Evolutionary conservation across 768 basidiomycete species (phyloP), one percentile per base, ranked within the genome.

Genomic region (Phlebiopsis flavidoalba): DNA sequence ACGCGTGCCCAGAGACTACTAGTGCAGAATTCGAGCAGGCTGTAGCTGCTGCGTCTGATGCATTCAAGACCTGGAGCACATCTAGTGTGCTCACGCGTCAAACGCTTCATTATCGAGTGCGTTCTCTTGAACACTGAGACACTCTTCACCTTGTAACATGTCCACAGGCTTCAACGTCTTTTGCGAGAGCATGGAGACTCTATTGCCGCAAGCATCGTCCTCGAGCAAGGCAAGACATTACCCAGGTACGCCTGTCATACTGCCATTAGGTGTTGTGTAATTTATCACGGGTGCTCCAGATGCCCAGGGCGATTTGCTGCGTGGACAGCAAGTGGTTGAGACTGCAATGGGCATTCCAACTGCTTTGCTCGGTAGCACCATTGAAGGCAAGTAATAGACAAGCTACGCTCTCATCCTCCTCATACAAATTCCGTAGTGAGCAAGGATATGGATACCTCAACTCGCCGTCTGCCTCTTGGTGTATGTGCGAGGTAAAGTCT

Each of bases 201-300:
- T 53, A 81, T 99, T 58, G 95, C 95, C 0, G 80, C 79, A 47
- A 93, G 88, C 66, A 98, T 98, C 58, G 93, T 95, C 24, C 76
- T 98, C 21, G 95, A 98, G 71, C 96, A 98, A 74, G 96, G 96
- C 15, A 98, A 98, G 77, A 99, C 96, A 0, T n/a, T 74, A 91
- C 47, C 84, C 90, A 64, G 90, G 90, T 90, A 65, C 15, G 74
- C 63, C 31, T n/a, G 48, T 31, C 31, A 24, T 52, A 31, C 22
- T 31, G 11, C 26, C 7, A 8, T 5, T 31, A 3, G 10, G n/a
- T 3, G n/a, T 52, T 15, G 50, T 8, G 31, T 1, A 31, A 52
- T 52, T 53, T 17, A 43, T 43, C 17, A 53, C 50, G 8, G 24
- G n/a, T 21, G 12, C n/a, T 46, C 35, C 64, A 89, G 96, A 99